Base-by-base conservation (phyloP, 2,329 filamentous ascomycete species). In the Beauveria australis region DNA sequence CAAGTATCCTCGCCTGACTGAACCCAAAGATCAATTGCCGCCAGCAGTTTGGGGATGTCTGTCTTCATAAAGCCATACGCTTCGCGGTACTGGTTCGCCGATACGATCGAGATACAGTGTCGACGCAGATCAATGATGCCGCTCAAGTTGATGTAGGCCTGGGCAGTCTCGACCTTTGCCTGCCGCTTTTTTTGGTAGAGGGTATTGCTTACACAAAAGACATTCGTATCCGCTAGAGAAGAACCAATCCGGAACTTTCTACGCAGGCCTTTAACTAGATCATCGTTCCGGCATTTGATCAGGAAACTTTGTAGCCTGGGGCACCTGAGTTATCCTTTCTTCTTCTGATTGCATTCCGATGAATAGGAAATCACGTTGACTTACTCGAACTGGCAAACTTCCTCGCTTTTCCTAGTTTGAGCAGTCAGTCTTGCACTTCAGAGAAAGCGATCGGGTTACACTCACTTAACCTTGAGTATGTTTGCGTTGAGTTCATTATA, bases 161-260 rank as follows among this genome's bases (percentile, higher is more conserved):
- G 61, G 3, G 73, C 67, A 5, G 48, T 59, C 5, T 64, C 62
- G 18, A 48, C 67, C 1, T 70, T 64, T 3, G 60, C 44, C 0
- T 67, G 26, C 3, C 77, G 71, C 26, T 74, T 43, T 0, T 72
- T 63, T 75, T 74, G 75, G 65, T 81, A 80, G 3, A 72, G 61
- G 1, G 56, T 68, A 63, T 80, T 81, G 65, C 78, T 78, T 10
- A 76, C 73, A 54, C 77, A 80, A 62, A 79, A 79, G 5, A 77
- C 71, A 3, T 64, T 33, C 76, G 62, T 2, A 62, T 46, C 26
- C 63, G 64, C 7, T 52, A 66, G 0, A 66, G 63, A 1, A 72
- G 61, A 9, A 66, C 61, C 16, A 63, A 24, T 51, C 7, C 55
- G 30, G 59, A 79, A 79, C 1, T 64, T 51, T 0, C 52, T 41